A percentile compares a stretch with the other conserved stretches of the same genome.
Evolutionary conservation across 331 rosid species (phyloP).

Genomic region (Ulmus americana): DNA sequence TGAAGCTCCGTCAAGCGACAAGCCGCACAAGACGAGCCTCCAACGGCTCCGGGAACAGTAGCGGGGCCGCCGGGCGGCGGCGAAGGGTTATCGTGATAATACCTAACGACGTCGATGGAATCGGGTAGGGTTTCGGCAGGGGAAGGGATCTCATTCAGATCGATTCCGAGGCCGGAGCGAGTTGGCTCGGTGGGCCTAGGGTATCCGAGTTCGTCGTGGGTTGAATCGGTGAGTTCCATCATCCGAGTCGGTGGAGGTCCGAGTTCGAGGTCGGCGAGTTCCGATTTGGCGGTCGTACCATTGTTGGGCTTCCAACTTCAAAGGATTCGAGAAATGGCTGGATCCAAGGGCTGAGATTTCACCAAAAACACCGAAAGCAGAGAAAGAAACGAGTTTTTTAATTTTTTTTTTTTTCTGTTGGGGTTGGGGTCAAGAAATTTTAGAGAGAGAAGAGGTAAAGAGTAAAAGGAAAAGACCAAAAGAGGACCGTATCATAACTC

Average conservation of each 20-base stretch:
- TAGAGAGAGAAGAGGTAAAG: constrained; percentile 17
- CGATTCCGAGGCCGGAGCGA: constrained; percentile 66
- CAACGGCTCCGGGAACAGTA: constrained; percentile 35
- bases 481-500: constrained; percentile 39
- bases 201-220: constrained; percentile 44
- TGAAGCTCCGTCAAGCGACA: constrained; percentile 49
- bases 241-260: constrained; percentile 40
- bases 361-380: background rate
- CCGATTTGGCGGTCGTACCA: constrained; percentile 44
- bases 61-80: constrained; percentile 75
- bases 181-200: constrained; percentile 35
- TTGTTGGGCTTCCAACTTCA: constrained; percentile 34
- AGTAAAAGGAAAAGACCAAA: constrained; percentile 39
- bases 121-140: constrained; percentile 77
- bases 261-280: constrained; percentile 37
- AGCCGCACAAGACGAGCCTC: constrained; percentile 36
- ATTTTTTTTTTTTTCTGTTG: background rate
- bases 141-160: constrained; percentile 98
- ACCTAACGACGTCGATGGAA: constrained; percentile 68
- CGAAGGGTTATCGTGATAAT: constrained; percentile 69
- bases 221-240: constrained; percentile 80
- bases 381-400: constrained; percentile 7
- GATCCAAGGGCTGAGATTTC: constrained; percentile 50
- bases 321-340: constrained; percentile 16
- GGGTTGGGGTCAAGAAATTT: constrained; percentile 10